Evolutionary conservation across 306 rosid genomes (phyloP).

Genomic region (Arachis stenosperma): DNA sequence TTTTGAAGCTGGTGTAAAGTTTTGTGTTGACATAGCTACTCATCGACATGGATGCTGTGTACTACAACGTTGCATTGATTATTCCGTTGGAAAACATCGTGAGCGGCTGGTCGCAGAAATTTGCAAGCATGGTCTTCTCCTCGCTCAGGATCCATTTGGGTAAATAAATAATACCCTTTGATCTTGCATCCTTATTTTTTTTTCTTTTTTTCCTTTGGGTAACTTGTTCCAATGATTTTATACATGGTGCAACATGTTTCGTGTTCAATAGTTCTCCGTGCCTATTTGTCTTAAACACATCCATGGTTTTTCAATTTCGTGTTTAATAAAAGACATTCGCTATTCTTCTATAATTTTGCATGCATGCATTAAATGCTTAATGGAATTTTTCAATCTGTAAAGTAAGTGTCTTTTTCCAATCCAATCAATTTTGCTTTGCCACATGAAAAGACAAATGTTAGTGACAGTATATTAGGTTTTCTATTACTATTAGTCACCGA

Average conservation of each 20-base stretch:
- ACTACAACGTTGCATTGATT: slow-evolving; percentile 68
- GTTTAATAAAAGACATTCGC: neutral
- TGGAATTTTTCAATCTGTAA: too few relatives aligned
- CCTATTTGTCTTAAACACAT: neutral
- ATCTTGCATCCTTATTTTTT: neutral
- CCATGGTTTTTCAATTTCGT: neutral
- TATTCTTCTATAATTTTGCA: neutral
- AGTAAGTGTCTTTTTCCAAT: too few relatives aligned
- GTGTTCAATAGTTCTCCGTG: neutral
- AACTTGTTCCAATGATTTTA: neutral
- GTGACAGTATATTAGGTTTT: too few relatives aligned
- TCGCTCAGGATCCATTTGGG: slow-evolving; percentile 81
- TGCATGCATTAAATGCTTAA: neutral
- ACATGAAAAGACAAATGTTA: too few relatives aligned
- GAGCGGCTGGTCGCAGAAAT: slow-evolving; percentile 59
- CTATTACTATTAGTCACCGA: too few relatives aligned
- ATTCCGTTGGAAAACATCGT: slow-evolving; percentile 53
- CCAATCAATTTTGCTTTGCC: too few relatives aligned
- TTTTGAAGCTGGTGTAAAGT: slow-evolving; percentile 64
- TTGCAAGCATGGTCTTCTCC: slow-evolving; percentile 60
- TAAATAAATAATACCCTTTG: slow-evolving; percentile 33
- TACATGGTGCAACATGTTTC: neutral
- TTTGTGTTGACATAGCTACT: slow-evolving; percentile 65
- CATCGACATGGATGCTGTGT: slow-evolving; percentile 85
- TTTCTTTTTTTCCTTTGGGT: slow-evolving; percentile 9